phyloP scores from a whole-genome alignment of 73 alveolate genomes.

The Tetrahymena thermophila region DNA sequence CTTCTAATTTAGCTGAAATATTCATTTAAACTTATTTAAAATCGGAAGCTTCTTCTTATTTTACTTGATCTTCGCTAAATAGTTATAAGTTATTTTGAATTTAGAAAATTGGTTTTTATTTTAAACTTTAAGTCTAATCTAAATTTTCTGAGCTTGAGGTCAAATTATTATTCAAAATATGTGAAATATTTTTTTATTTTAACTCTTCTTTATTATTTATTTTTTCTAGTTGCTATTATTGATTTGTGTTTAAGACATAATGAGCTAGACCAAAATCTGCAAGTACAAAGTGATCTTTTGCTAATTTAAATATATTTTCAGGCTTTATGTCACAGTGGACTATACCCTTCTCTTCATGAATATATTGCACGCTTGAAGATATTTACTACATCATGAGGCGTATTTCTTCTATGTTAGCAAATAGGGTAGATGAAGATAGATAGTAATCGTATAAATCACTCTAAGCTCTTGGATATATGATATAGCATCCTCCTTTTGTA shows the following conservation, averaged over 20 bases:
- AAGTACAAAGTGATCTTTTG: not conserved
- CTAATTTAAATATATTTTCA: not conserved
- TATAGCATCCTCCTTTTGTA: not conserved
- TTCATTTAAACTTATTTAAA: not conserved
- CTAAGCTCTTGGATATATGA: not conserved
- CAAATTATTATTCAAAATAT: not conserved
- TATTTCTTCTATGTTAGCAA: not conserved
- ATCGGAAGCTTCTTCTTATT: not conserved
- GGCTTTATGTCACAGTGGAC: not conserved
- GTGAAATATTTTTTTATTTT: not conserved
- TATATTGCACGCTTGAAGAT: not conserved
- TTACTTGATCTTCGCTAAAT: not conserved
- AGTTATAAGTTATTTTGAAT: not conserved
- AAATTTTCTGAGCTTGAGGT: not conserved
- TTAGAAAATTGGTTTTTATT: not conserved
- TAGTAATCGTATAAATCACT: not conserved
- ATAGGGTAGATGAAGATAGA: not conserved
- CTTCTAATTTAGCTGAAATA: not conserved
- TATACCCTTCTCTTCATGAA: not conserved
- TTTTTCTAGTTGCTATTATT: not conserved
- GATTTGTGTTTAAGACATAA: not conserved
- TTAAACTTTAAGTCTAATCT: not conserved
- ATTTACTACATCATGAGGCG: not conserved
- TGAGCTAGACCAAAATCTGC: not conserved
- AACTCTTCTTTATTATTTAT: not conserved